A percentile compares a stretch with the other conserved stretches of the same genome.
Evolutionary conservation across 176 grass and related monocot species (phyloP).

Genomic region (Poa pratensis): DNA sequence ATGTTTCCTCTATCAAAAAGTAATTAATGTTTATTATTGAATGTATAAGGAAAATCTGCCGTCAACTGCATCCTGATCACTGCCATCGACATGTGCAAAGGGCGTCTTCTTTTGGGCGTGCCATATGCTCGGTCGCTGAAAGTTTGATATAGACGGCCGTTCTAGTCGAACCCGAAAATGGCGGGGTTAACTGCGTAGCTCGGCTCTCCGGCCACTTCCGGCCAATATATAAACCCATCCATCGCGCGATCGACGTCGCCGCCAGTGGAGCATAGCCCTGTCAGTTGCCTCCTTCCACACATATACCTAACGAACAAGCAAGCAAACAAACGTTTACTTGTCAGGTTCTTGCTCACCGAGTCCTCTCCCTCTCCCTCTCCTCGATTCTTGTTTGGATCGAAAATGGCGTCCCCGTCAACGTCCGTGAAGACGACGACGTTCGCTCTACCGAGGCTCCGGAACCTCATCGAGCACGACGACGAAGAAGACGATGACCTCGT

Average conservation of each 20-base stretch:
- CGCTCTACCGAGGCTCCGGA: conserved; percentile 32
- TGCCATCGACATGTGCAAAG: not conserved
- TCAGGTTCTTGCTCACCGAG: conserved; percentile 13
- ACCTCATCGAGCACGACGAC: conserved; percentile 45
- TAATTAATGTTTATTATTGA: too few relatives aligned
- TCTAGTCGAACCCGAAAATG: not conserved
- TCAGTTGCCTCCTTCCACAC: not conserved
- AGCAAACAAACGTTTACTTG: conserved; percentile 37
- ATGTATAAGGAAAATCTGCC: not conserved
- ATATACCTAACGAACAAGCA: conserved; percentile 5
- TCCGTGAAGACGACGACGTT: not conserved
- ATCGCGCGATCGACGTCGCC: not conserved
- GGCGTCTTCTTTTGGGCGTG: too few relatives aligned
- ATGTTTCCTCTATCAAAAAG: too few relatives aligned
- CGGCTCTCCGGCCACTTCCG: not conserved
- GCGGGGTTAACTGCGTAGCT: not conserved
- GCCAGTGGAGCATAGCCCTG: conserved; percentile 5
- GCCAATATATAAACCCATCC: conserved; percentile 36
- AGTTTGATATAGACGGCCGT: not conserved
- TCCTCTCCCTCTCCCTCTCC: conserved; percentile 20
- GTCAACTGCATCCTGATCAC: not conserved
- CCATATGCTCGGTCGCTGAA: not conserved
- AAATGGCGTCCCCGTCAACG: conserved; percentile 45
- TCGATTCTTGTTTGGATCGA: not conserved
- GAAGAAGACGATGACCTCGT: conserved; percentile 8